Base-by-base conservation (phyloP, 768 basidiomycete species). In the Xerocomus potaroensis region DNA sequence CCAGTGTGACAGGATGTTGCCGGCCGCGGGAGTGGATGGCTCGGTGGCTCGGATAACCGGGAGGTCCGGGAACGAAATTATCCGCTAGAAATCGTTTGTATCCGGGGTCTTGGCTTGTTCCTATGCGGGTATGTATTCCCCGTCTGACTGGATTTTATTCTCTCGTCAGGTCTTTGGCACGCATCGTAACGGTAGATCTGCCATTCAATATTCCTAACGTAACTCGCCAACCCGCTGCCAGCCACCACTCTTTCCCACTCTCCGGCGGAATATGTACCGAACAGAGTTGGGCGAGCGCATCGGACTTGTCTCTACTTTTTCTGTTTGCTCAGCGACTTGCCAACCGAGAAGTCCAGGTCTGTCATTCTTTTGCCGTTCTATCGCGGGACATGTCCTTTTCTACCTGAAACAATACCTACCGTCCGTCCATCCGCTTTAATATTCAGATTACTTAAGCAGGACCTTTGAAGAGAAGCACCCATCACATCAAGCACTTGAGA, bases 1-100 rank as follows among this genome's bases (percentile, higher is more conserved):
- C 59, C 35, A 1, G 31, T 30, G 64, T 67, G 56, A 65, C 65
- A 49, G 10, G 24, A 1, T 24, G 16, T 43, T 51, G 5, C 42
- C 22, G 40, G n/a, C n/a, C n/a, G n/a, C n/a, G n/a, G n/a, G 29
- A 16, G 43, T 44, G 43, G n/a, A n/a, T n/a, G n/a, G n/a, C n/a
- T n/a, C n/a, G n/a, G 40, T 40, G 39, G 35, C 27, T 24, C 27
- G 34, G n/a, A 18, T 12, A 43, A 33, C 19, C 43, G 33, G 29
- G n/a, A 29, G 19, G 33, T 11, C 32, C 41, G 32, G 7, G 2
- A 34, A 19, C n/a, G 9, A n/a, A n/a, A n/a, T n/a, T n/a, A n/a
- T n/a, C n/a, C n/a, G n/a, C n/a, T n/a, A n/a, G n/a, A n/a, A 15
- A 1, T 22, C 36, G 27, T 14, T 23, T 5, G 37, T 38, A 24